phyloP scores from a whole-genome alignment of 805 yeast species.

The Candida sphagnicola region DNA sequence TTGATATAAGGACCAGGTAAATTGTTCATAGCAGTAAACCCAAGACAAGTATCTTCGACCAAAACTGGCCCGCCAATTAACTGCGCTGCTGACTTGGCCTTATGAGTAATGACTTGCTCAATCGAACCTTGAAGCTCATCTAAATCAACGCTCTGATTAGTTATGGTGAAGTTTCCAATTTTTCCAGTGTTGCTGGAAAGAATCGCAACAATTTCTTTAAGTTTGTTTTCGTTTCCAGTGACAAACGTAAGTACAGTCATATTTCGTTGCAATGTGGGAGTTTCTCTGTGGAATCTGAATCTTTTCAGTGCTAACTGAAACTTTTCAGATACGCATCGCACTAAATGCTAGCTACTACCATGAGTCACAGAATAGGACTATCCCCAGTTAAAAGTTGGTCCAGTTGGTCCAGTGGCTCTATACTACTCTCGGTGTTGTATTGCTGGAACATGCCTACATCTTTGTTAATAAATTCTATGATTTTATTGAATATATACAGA shows the following conservation, averaged over 20 bases:
- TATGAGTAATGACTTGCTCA: conserved; percentile 74
- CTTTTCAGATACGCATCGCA: too few relatives aligned
- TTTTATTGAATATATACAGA: too few relatives aligned
- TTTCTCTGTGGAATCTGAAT: too few relatives aligned
- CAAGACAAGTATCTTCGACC: conserved; percentile 93
- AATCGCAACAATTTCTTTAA: conserved; percentile 78
- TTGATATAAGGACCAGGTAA: conserved; percentile 94
- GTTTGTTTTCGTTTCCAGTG: conserved; percentile 86
- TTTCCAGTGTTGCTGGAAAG: conserved; percentile 37
- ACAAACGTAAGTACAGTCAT: conserved; percentile 56
- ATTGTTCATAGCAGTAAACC: conserved; percentile 70
- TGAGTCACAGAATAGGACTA: too few relatives aligned
- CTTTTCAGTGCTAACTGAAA: too few relatives aligned
- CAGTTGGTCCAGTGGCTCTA: too few relatives aligned
- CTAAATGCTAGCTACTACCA: too few relatives aligned
- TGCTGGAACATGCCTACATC: too few relatives aligned
- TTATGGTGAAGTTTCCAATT: conserved; percentile 50
- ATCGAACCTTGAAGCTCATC: conserved; percentile 90
- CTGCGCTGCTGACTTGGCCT: conserved; percentile 70
- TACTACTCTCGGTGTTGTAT: too few relatives aligned
- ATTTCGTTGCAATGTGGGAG: too few relatives aligned
- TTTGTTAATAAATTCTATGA: too few relatives aligned
- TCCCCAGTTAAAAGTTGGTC: too few relatives aligned
- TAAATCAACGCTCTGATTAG: conserved; percentile 68
- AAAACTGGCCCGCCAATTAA: conserved; percentile 73